Conservation (phyloP, 1,284 basidiomycete genomes). For the Fomitopsis palustris region DNA sequence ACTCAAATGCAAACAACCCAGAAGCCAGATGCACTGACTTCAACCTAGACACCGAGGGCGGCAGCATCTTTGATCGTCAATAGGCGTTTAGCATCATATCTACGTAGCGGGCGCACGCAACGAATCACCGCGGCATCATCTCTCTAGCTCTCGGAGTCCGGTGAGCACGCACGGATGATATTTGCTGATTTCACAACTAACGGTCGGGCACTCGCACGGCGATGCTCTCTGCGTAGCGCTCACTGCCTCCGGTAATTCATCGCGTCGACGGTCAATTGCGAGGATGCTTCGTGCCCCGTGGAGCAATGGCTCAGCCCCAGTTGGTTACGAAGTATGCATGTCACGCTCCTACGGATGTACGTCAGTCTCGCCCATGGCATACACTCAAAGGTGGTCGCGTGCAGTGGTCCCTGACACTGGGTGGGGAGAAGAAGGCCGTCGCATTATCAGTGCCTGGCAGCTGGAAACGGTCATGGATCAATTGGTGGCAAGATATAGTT, state of each 20-base stretch:
- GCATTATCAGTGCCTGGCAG: too few relatives aligned
- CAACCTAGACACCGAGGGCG: not conserved
- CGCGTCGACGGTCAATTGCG: constrained; percentile 1
- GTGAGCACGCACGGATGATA: not conserved
- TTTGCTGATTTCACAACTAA: too few relatives aligned
- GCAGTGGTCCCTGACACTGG: not conserved
- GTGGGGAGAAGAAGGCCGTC: too few relatives aligned
- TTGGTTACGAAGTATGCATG: not conserved
- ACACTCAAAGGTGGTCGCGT: not conserved
- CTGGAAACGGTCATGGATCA: too few relatives aligned
- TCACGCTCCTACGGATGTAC: not conserved
- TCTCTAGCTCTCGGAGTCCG: not conserved
- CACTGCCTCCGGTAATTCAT: not conserved
- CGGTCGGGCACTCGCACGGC: too few relatives aligned
- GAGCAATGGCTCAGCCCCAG: not conserved
- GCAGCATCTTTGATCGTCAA: not conserved
- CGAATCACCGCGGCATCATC: not conserved
- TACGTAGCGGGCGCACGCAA: not conserved
- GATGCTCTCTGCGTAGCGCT: not conserved
- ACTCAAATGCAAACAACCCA: not conserved
- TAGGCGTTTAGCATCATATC: not conserved
- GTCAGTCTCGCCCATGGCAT: not conserved
- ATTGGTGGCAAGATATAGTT: too few relatives aligned
- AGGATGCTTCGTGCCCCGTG: not conserved
- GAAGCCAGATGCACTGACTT: too few relatives aligned